A percentile compares a stretch with the other conserved stretches of the same genome.
Conservation (phyloP, 2,329 filamentous ascomycete species). For the Elsinoe fawcettii region DNA sequence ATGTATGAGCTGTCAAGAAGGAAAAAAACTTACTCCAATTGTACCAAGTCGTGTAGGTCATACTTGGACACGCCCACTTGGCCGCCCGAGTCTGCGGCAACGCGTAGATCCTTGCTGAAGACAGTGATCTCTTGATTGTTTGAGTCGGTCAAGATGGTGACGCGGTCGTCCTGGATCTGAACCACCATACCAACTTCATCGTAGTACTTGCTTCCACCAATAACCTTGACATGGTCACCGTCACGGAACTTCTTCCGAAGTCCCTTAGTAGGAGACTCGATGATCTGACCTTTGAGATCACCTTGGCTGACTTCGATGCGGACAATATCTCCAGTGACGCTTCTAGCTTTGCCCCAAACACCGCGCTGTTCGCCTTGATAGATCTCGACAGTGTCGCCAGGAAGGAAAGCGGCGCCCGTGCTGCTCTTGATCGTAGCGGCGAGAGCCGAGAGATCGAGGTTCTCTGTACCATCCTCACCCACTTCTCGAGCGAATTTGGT, state of each 20-base stretch:
- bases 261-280: slow-evolving; percentile 87
- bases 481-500: slow-evolving; percentile 78
- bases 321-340: slow-evolving; percentile 86
- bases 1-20: slow-evolving; percentile 17
- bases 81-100: slow-evolving; percentile 85
- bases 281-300: slow-evolving; percentile 69
- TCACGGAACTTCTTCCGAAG: slow-evolving; percentile 86
- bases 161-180: slow-evolving; percentile 81
- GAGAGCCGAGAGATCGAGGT: slow-evolving; percentile 82
- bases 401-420: slow-evolving; percentile 74
- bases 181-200: slow-evolving; percentile 98
- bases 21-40: slow-evolving; percentile 60
- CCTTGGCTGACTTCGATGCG: slow-evolving; percentile 80
- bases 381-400: slow-evolving; percentile 93
- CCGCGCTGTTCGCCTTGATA: slow-evolving; percentile 93
- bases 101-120: slow-evolving; percentile 92
- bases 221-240: slow-evolving; percentile 97
- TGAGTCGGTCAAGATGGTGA: slow-evolving; percentile 88
- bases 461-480: slow-evolving; percentile 85
- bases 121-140: slow-evolving; percentile 91
- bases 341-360: slow-evolving; percentile 74
- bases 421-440: slow-evolving; percentile 83
- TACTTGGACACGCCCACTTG: slow-evolving; percentile 80
- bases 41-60: slow-evolving; percentile 86
- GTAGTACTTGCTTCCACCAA: slow-evolving; percentile 85